phyloP scores from a whole-genome alignment of 441 rosid species.

The Adansonia rubrostipa region DNA sequence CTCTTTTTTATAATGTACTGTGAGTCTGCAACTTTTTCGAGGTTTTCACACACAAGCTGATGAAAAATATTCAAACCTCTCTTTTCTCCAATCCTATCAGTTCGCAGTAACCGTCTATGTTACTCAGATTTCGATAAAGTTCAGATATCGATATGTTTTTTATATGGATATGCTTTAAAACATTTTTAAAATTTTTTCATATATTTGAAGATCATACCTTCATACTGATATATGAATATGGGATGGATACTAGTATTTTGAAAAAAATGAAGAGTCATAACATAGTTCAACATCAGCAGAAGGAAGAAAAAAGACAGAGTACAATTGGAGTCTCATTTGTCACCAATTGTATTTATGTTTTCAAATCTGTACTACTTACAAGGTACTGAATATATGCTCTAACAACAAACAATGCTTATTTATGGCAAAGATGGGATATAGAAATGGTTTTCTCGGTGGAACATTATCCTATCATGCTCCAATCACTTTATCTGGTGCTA shows the following conservation, averaged over 20 bases:
- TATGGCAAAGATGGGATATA: background rate
- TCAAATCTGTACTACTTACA: background rate
- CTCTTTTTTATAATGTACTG: background rate
- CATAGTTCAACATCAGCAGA: background rate
- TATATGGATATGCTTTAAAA: too few relatives aligned
- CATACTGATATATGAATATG: too few relatives aligned
- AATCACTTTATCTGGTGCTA: background rate
- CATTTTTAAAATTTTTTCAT: too few relatives aligned
- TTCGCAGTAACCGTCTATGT: background rate
- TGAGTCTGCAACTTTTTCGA: background rate
- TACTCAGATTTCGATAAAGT: too few relatives aligned
- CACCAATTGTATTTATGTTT: slow-evolving; percentile 1
- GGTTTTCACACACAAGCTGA: background rate
- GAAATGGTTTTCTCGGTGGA: slow-evolving; percentile 10
- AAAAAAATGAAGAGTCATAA: too few relatives aligned
- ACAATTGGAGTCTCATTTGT: background rate
- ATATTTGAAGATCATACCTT: too few relatives aligned
- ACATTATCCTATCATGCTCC: background rate
- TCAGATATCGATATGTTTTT: too few relatives aligned
- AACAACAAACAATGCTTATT: background rate
- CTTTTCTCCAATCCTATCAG: background rate
- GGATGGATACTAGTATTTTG: too few relatives aligned
- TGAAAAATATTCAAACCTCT: background rate
- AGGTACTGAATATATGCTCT: background rate
- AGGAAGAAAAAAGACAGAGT: background rate